Evolutionary conservation across 352 stramenopile species (phyloP), one percentile per base, ranked within the genome.

Genomic region (Globisporangium lucens): DNA sequence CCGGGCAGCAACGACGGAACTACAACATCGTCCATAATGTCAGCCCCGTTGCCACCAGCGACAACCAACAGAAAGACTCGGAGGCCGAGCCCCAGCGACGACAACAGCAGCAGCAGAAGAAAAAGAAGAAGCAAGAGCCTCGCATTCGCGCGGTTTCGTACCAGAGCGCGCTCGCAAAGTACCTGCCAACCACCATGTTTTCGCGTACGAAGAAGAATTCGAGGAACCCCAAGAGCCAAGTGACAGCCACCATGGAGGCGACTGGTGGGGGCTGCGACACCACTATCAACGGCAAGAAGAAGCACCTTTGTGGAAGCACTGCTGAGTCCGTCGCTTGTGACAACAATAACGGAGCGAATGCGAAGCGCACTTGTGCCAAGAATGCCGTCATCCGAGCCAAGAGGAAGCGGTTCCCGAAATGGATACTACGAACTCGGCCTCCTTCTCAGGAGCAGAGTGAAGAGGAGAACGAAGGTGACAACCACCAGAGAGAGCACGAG

Each of bases 161-260:
- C 52, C 52, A 58, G 52, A 58, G 52, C 7, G 52, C 27, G 12
- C 52, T 58, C 5, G 35, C 27, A 24, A 58, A 58, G 27, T 58
- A 58, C 52, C 27, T 58, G 4, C 52, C 52, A 1, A 20, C 13
- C 9, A 20, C 13, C 9, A 36, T 58, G 24, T 58, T 58, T 17
- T 24, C 27, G 2, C 52, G 52, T 12, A 24, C 24, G 24, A 12
- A 29, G 5, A 22, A 27, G 5, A 22, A 27, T n/a, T 3, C 51
- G 7, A 56, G 6, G 10, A 56, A 10, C 36, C 13, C 36, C 10
- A 43, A 2, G 10, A 43, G 29, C 29, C 29, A 43, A 43, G 36
- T 12, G 10, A 5, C 36, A 43, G 13, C 36, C 13, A 43, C 36
- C 52, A 38, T 10, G 27, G 17, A 9, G 4, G 13, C 27, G 5